Evolutionary conservation across 352 stramenopile genomes (phyloP).

Genomic region (Discostella stelligera): DNA sequence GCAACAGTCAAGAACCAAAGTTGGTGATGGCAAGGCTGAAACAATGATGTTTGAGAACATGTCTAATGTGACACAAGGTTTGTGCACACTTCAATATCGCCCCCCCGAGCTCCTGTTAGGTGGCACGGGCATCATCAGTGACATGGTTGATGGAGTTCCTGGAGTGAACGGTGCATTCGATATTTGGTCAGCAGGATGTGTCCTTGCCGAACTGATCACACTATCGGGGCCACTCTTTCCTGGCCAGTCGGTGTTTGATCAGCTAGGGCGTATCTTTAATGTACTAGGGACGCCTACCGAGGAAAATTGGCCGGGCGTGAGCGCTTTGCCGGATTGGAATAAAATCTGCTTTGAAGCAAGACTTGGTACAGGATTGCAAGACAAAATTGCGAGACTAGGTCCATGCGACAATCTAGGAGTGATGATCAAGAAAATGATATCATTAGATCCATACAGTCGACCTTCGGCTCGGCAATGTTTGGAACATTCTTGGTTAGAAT

Average conservation of each 20-base stretch:
- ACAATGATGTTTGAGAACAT: constrained; percentile 5
- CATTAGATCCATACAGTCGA: constrained; percentile 31
- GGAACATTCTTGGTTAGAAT: constrained; percentile 8
- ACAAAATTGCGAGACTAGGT: constrained; percentile 9
- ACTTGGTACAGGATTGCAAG: constrained; percentile 27
- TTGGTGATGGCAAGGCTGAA: not conserved
- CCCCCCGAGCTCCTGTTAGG: constrained; percentile 70
- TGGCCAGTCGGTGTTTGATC: constrained; percentile 64
- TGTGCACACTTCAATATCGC: constrained; percentile 76
- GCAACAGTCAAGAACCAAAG: not conserved
- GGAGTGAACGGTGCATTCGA: constrained; percentile 47
- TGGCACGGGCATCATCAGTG: constrained; percentile 27
- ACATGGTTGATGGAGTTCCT: not conserved
- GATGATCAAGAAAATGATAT: constrained; percentile 26
- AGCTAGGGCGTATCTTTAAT: constrained; percentile 60
- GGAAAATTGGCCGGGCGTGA: constrained; percentile 46
- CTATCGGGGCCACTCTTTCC: constrained; percentile 51
- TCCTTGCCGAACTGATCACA: constrained; percentile 54
- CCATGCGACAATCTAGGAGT: constrained; percentile 10
- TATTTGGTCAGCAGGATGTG: constrained; percentile 62
- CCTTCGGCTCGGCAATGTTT: constrained; percentile 29
- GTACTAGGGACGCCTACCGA: constrained; percentile 62
- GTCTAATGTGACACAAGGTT: constrained; percentile 26
- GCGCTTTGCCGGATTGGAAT: constrained; percentile 55
- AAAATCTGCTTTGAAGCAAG: constrained; percentile 50